Evolutionary conservation across 805 yeast genomes (phyloP), one percentile per base, ranked within the genome.

Genomic region (Nakazawaea pomicola): DNA sequence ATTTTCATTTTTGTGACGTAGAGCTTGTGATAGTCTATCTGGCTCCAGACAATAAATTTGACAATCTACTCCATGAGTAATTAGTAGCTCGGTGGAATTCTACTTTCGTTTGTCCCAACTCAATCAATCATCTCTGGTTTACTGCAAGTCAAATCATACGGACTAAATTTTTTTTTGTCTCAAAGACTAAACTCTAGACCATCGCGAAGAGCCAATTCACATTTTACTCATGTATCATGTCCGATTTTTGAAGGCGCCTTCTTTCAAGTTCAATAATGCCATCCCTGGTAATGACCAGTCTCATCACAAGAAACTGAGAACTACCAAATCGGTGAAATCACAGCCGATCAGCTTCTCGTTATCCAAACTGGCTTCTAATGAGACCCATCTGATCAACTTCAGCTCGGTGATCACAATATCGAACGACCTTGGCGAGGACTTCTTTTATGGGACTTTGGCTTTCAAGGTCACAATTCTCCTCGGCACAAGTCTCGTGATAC

Each of bases 351-450:
- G 14, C 9, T 21, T 37, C 29, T 37, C 40, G 3, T 15, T 34
- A 24, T 12, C 18, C 8, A 34, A 34, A 15, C 20, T 24, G 9
- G 11, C 20, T n/a, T 21, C 24, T 17, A n/a, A 8, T 17, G 6
- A 11, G 31, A 9, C 23, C 5, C 31, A 30, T 21, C 16, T 23
- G 12, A n/a, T 40, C 12, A 1, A 52, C 14, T 40, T 19, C 37
- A 25, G 29, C 20, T 32, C 43, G 12, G 31, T 58, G 1, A 17
- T 56, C 10, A 48, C 60, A 1, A 42, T 67, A 12, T 52, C 65
- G 2, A 67, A 67, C 33, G 72, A 67, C 43, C 55, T 67, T 2
- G 72, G 72, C 3, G 72, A 67, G 18, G 51, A 50, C 32, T 59
- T 56, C 43, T 66, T 62, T 49, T 55, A 54, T 38, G 72, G 70